A percentile compares a stretch with the other conserved stretches of the same genome.
phyloP scores from a whole-genome alignment of 257 asterid genomes.

The Solanum pimpinellifolium region DNA sequence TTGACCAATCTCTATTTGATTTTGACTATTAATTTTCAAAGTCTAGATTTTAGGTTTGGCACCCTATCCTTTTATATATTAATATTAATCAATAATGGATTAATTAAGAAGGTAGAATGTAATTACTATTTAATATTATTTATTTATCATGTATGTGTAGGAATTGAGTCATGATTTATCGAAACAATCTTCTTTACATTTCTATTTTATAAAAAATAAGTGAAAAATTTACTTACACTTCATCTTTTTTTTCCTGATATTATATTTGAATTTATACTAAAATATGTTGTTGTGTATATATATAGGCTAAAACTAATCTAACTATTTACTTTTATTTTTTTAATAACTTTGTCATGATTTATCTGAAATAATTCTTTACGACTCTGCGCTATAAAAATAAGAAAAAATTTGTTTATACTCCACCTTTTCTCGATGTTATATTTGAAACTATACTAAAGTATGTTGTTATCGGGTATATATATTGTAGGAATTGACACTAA shows the following conservation, averaged over 20 bases:
- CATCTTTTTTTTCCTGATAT: not conserved
- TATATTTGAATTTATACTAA: fast-evolving
- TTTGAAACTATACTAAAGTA: not conserved
- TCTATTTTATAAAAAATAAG: no score
- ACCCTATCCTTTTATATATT: not conserved
- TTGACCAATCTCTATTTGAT: not conserved
- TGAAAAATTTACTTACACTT: no score
- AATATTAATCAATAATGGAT: not conserved
- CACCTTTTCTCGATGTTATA: no score
- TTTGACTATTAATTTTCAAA: not conserved
- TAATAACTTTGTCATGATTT: not conserved
- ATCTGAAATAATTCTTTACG: not conserved
- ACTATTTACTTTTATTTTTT: not conserved
- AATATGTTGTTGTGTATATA: not conserved
- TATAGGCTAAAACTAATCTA: not conserved
- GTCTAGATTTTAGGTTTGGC: not conserved
- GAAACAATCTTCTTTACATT: not conserved
- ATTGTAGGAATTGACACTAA: no score
- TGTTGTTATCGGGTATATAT: not conserved
- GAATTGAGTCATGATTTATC: not conserved
- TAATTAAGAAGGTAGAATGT: not conserved
- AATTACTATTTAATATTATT: not conserved
- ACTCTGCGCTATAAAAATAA: no score
- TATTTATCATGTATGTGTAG: not conserved
- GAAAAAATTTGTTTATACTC: no score